Evolutionary conservation across 768 basidiomycete genomes (phyloP), one percentile per base, ranked within the genome.

Genomic region (Russula virescens): DNA sequence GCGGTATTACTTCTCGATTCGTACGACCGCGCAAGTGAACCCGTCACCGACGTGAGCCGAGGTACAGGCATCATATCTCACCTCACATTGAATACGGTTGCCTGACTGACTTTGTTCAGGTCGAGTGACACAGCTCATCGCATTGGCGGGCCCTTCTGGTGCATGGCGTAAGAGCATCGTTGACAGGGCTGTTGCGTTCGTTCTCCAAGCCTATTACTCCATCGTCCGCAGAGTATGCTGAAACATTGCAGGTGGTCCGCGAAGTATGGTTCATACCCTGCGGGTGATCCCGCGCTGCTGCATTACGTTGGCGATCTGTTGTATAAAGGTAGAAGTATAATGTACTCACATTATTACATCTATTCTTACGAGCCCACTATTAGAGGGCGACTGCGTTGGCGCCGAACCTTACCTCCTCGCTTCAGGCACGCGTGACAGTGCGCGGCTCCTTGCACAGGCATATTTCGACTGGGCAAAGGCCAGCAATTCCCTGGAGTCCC

Each of bases 151-250:
- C 4, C 69, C 90, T 0, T 75, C 79, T 16, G 94, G 92, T 14
- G 71, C 86, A 35, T 99, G 96, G 97, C 79, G 95, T 62, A 95
- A 94, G 77, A 93, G 90, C 1, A 75, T 94, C 55, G 88, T 93
- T 42, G 91, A 94, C 69, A 88, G 84, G 71, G 77, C 91, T 14
- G 79, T 98, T 71, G 82, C 87, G 94, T 95, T 72, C 71, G 87
- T 79, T 4, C n/a, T 63, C 55, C 14, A n/a, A 25, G 9, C 21
- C 46, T 55, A 34, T 58, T 19, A 59, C 48, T 31, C 54, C 2
- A 11, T 43, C 14, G 26, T 42, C 62, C 49, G 63, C 65, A 60
- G 48, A 34, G 61, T 50, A 46, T 64, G 46, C 62, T 55, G 43
- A 65, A 60, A 49, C 61, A 58, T 42, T 61, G 55, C 70, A 96